Conservation (phyloP, 495 filamentous ascomycete genomes). For the Xylaria palmicola region DNA sequence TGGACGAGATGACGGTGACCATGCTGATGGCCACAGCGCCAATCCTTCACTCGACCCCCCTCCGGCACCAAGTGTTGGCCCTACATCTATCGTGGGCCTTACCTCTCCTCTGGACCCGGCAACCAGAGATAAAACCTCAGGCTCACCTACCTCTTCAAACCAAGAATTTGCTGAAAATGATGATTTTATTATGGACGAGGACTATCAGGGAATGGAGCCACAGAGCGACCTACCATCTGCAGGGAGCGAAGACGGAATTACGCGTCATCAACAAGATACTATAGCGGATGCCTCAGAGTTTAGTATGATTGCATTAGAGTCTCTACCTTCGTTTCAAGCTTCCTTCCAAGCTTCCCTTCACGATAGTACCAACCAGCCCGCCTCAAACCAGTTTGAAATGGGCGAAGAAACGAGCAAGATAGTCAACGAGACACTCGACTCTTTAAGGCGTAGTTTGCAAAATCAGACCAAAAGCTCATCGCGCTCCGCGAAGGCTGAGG, state of each 20-base stretch:
- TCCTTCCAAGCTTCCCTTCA: slow-evolving; percentile 35
- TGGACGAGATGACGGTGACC: not conserved
- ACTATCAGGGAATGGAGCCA: slow-evolving; percentile 24
- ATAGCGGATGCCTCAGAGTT: slow-evolving; percentile 47
- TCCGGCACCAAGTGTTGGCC: slow-evolving; percentile 4
- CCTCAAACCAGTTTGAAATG: slow-evolving; percentile 30
- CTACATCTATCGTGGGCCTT: not conserved
- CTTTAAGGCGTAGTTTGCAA: slow-evolving; percentile 37
- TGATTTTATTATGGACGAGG: slow-evolving; percentile 14
- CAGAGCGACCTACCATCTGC: slow-evolving; percentile 30
- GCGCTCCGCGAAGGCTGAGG: not conserved
- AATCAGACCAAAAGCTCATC: slow-evolving; percentile 8
- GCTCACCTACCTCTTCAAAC: slow-evolving; percentile 15
- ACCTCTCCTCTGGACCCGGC: not conserved
- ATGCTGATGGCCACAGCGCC: not conserved
- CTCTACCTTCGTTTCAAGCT: slow-evolving; percentile 40
- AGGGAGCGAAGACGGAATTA: slow-evolving; percentile 8
- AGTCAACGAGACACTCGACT: slow-evolving; percentile 44
- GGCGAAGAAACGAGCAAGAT: slow-evolving; percentile 46
- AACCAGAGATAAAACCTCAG: slow-evolving; percentile 1
- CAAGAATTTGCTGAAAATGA: slow-evolving; percentile 17
- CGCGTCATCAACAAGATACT: slow-evolving; percentile 36
- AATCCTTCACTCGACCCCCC: not conserved
- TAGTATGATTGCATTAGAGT: slow-evolving; percentile 49
- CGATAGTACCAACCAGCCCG: slow-evolving; percentile 26